A percentile compares a stretch with the other conserved stretches of the same genome.
phyloP scores from a whole-genome alignment of 192 early-diverging fungal genomes.

The Umbelopsis ramanniana region DNA sequence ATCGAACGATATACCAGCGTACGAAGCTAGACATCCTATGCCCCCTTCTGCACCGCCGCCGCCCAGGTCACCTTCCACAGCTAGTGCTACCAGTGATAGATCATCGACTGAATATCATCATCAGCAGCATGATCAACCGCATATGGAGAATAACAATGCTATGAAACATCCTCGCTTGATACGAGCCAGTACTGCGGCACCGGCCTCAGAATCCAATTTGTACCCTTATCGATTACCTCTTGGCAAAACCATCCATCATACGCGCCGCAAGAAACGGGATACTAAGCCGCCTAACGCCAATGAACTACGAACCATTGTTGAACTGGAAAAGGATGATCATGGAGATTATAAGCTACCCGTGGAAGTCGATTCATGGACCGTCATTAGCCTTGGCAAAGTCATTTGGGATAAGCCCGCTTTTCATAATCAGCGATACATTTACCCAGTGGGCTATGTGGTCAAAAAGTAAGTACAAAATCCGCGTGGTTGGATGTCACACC shows the following conservation, averaged over 20 bases:
- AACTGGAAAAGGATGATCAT: slow-evolving; percentile 54
- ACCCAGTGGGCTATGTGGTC: slow-evolving; percentile 86
- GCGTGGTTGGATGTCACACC: background rate
- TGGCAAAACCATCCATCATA: slow-evolving; percentile 18
- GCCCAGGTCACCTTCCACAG: background rate
- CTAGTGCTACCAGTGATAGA: background rate
- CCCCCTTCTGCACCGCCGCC: background rate
- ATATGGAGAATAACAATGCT: background rate
- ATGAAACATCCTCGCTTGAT: slow-evolving; percentile 1
- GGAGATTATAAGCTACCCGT: slow-evolving; percentile 80
- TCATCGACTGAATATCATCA: background rate
- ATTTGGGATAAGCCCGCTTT: slow-evolving; percentile 77
- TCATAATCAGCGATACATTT: slow-evolving; percentile 92
- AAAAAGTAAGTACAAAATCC: slow-evolving; percentile 42
- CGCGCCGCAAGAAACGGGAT: slow-evolving; percentile 40
- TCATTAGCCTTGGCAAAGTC: slow-evolving; percentile 71
- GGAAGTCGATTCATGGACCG: slow-evolving; percentile 75
- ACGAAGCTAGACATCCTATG: background rate
- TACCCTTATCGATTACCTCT: slow-evolving; percentile 12
- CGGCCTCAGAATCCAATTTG: background rate
- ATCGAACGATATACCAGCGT: background rate
- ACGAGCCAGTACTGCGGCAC: background rate
- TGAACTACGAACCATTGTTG: slow-evolving; percentile 37
- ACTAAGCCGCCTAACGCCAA: slow-evolving; percentile 43
- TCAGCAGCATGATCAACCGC: background rate